Conservation (phyloP, 1,139 yeast genomes). For the Kluyveromyces sp. region DNA sequence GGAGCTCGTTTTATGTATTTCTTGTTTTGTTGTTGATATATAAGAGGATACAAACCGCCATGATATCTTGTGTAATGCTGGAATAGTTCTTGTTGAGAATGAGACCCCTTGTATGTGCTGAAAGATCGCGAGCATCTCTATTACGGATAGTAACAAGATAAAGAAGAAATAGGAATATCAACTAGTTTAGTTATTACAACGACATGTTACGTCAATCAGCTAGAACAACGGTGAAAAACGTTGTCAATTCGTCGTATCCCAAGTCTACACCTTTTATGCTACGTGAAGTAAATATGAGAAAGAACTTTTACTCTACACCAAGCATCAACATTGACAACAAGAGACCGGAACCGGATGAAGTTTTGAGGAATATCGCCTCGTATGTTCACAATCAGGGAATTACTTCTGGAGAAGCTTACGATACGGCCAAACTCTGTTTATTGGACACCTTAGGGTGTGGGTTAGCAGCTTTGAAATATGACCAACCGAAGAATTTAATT, state of each 20-base stretch:
- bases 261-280: not conserved
- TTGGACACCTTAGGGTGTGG: slow-evolving; percentile 55
- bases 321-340: slow-evolving; percentile 10
- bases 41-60: too few species aligned
- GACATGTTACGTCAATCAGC: slow-evolving; percentile 2
- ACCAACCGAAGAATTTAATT: slow-evolving; percentile 41
- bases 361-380: slow-evolving; percentile 41
- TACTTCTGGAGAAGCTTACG: slow-evolving; percentile 40
- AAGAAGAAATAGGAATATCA: too few species aligned
- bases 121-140: too few species aligned
- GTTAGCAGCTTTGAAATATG: slow-evolving; percentile 49
- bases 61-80: too few species aligned
- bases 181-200: not conserved
- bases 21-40: too few species aligned
- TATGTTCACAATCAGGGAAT: slow-evolving; percentile 43
- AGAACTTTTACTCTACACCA: not conserved
- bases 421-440: slow-evolving; percentile 47
- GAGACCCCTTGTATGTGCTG: too few species aligned
- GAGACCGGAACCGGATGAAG: slow-evolving; percentile 44
- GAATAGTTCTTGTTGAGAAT: too few species aligned
- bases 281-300: not conserved
- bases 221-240: not conserved
- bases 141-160: too few species aligned
- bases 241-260: not conserved
- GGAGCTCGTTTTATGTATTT: too few species aligned